Conservation (phyloP, 805 yeast species). For the Scheffersomyces stipitis region DNA sequence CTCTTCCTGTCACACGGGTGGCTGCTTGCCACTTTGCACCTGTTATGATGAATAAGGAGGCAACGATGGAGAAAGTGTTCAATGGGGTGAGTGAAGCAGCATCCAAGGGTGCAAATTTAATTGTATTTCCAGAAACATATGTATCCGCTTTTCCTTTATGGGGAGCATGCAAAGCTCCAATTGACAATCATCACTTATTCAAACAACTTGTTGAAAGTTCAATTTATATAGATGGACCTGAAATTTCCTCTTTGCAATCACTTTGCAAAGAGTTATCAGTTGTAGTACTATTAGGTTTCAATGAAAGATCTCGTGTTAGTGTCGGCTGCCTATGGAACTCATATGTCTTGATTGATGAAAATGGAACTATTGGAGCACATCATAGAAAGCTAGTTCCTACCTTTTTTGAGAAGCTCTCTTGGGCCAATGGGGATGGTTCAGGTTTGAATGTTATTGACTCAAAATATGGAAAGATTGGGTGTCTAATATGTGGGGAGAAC, state of each 20-base stretch:
- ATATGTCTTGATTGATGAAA: slow-evolving; percentile 8
- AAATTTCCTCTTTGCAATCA: slow-evolving; percentile 9
- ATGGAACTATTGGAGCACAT: slow-evolving; percentile 15
- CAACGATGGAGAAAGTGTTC: slow-evolving; percentile 17
- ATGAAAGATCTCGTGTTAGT: slow-evolving; percentile 16
- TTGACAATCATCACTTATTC: slow-evolving; percentile 20
- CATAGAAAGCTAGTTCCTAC: slow-evolving; percentile 20
- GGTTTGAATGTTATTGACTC: slow-evolving; percentile 18
- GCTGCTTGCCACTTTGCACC: slow-evolving; percentile 23
- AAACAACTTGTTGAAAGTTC: slow-evolving; percentile 15
- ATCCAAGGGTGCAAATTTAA: slow-evolving; percentile 16
- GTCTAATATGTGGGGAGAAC: slow-evolving; percentile 19
- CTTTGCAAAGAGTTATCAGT: slow-evolving; percentile 14
- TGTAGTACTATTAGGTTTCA: slow-evolving; percentile 18
- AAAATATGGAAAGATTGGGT: slow-evolving; percentile 16
- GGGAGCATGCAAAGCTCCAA: slow-evolving; percentile 21
- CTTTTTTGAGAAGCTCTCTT: slow-evolving; percentile 15
- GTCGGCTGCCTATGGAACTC: slow-evolving; percentile 25
- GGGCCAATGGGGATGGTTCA: slow-evolving; percentile 20
- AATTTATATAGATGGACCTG: slow-evolving; percentile 23
- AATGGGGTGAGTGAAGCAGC: slow-evolving; percentile 14
- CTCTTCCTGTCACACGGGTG: slow-evolving; percentile 15
- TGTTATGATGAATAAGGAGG: slow-evolving; percentile 14
- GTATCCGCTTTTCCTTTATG: slow-evolving; percentile 20
- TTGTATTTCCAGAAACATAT: slow-evolving; percentile 19